Evolutionary conservation across 2,329 filamentous ascomycete species (phyloP), one percentile per base, ranked within the genome.

Genomic region (Sclerotiophoma versabilis): DNA sequence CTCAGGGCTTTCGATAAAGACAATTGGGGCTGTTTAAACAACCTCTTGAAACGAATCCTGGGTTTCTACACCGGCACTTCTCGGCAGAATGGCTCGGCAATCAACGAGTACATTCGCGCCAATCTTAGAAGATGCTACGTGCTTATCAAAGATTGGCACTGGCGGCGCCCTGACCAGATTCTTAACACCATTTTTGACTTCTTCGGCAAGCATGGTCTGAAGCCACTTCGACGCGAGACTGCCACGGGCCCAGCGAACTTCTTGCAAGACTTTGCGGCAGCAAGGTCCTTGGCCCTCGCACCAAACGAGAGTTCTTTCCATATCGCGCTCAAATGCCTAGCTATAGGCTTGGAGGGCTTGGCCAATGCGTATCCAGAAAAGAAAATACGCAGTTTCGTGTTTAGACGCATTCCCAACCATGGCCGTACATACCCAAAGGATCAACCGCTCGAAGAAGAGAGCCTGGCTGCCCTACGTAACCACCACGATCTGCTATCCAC

Each of bases 401-500:
- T 81, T 76, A 80, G 85, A 20, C 77, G 83, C 20, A 77, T 86
- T 26, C 85, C 85, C 3, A 87, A 86, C 51, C 84, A 87, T 65
- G 83, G 82, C 4, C 80, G 84, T n/a, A 79, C 75, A 5, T 85
- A 85, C 66, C 83, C 79, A 1, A 87, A 86, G 64, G 84, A 87
- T 23, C 75, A 82, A 54, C 71, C 77, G 4, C 67, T 87, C 12
- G 76, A 76, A 25, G 77, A 81, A 47, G 76, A 80, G 50, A 84
- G 84, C 58, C 71, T 87, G 11, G 79, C 83, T 45, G 83, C 84
- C 1, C 71, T 87, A 38, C 79, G 83, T 41, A 87, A 87, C 59
- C 84, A 87, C 54, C 84, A 86, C 58, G 84, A 87, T 62, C 75
- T 87, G 14, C 76, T 87, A 0, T 84, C 81, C 49, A 84, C 82